Percentiles rank a stretch among this genome's conserved stretches.
Conservation (phyloP, 805 yeast species). For the Wickerhamiella dianesei region DNA sequence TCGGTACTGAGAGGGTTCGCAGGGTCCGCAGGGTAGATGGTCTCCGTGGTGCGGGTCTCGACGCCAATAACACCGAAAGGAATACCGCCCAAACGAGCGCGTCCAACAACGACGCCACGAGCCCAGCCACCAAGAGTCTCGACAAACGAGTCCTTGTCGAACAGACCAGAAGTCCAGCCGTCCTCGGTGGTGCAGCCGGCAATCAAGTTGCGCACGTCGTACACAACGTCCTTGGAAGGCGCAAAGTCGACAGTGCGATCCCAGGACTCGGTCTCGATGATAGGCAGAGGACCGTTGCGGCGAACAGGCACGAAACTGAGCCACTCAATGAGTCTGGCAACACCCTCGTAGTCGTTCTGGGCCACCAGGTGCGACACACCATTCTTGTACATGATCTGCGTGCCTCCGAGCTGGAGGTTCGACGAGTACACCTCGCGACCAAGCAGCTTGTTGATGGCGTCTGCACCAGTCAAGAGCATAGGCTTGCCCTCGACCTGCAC, state of each 20-base stretch:
- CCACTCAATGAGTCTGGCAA: constrained; percentile 89
- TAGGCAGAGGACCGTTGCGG: constrained; percentile 83
- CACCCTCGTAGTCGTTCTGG: constrained; percentile 93
- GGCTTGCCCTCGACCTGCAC: constrained; percentile 99
- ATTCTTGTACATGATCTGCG: constrained; percentile 94
- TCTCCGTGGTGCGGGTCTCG: constrained; percentile 81
- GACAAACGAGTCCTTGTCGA: constrained; percentile 85
- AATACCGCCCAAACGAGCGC: constrained; percentile 97
- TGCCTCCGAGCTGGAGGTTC: constrained; percentile 96
- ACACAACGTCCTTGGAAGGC: constrained; percentile 59
- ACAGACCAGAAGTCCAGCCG: constrained; percentile 78
- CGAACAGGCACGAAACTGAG: constrained; percentile 85
- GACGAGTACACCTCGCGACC: constrained; percentile 97
- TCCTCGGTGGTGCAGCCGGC: constrained; percentile 61
- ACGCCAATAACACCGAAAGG: constrained; percentile 98
- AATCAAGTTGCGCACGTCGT: constrained; percentile 91
- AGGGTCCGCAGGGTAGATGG: constrained; percentile 92
- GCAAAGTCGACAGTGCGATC: constrained; percentile 77
- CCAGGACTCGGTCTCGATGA: constrained; percentile 78
- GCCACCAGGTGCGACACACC: constrained; percentile 98
- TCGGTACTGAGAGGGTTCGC: constrained; percentile 95
- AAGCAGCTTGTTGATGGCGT: constrained; percentile 89
- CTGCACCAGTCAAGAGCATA: constrained; percentile 96
- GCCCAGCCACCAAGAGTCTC: constrained; percentile 99
- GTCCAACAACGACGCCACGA: constrained; percentile 93